phyloP scores from a whole-genome alignment of 2,329 filamentous ascomycete genomes.

The Penicillium sp. region DNA sequence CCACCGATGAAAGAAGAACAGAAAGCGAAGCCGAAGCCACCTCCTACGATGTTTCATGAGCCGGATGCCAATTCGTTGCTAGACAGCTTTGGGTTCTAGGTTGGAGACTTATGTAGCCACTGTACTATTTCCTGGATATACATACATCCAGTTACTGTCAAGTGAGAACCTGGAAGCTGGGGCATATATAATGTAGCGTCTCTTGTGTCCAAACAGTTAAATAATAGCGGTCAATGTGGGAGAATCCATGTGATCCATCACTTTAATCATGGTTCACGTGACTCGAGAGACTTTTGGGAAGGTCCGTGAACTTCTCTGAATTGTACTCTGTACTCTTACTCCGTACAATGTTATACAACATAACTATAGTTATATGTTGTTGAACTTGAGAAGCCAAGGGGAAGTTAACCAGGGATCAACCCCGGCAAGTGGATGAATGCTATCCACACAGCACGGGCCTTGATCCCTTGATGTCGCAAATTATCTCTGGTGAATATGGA shows the following conservation, averaged over 20 bases:
- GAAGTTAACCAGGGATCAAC: not conserved
- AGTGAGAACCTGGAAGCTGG: not conserved
- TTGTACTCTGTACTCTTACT: not conserved
- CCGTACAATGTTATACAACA: not conserved
- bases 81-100: constrained; percentile 87
- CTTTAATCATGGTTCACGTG: not conserved
- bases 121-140: constrained; percentile 6
- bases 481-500: not conserved
- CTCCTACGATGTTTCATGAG: constrained; percentile 81
- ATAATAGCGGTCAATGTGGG: not conserved
- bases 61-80: constrained; percentile 85
- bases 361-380: not conserved
- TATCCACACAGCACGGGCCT: not conserved
- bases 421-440: not conserved
- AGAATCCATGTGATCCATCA: not conserved
- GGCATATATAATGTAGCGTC: not conserved
- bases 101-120: constrained; percentile 3
- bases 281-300: not conserved
- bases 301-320: not conserved
- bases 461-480: not conserved
- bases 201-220: not conserved
- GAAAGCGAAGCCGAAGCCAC: constrained; percentile 51
- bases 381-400: not conserved
- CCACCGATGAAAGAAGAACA: constrained; percentile 34
- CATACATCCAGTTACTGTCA: not conserved